Percentiles rank a stretch among this genome's conserved stretches.
These are phyloP conservation scores for Xylaria sp. DNA, from an alignment of 2,329 filamentous ascomycete genomes.

Conservation along the genomic window DNA sequence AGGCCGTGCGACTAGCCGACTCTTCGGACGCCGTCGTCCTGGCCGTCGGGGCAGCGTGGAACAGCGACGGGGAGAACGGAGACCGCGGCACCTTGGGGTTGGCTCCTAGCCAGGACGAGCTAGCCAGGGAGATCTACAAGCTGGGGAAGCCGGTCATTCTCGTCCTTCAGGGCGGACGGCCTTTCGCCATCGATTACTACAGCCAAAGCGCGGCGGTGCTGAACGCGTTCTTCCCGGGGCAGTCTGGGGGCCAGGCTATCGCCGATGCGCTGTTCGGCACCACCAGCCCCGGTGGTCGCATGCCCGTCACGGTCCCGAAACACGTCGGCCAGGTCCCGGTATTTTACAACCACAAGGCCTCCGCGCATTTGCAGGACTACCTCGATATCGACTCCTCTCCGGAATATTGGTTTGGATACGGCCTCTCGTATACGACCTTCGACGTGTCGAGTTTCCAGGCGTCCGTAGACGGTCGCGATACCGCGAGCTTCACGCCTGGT, in stretches of 20 bases:
- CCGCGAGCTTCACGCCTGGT: slow-evolving; percentile 24
- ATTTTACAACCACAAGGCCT: slow-evolving; percentile 41
- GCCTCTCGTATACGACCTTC: slow-evolving; percentile 41
- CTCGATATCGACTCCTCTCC: slow-evolving; percentile 37
- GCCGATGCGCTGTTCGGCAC: slow-evolving; percentile 40
- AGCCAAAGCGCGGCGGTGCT: slow-evolving; percentile 43
- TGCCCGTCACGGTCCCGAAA: slow-evolving; percentile 40
- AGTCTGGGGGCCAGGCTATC: slow-evolving; percentile 40
- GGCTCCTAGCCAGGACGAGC: slow-evolving; percentile 40
- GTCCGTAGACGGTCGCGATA: not conserved
- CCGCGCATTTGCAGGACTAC: slow-evolving; percentile 34
- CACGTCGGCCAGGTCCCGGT: slow-evolving; percentile 41
- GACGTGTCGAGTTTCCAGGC: slow-evolving; percentile 33
- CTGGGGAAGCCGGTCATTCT: slow-evolving; percentile 46
- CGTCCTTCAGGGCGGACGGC: slow-evolving; percentile 45
- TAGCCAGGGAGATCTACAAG: slow-evolving; percentile 42
- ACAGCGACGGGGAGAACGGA: slow-evolving; percentile 47
- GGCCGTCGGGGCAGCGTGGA: slow-evolving; percentile 47
- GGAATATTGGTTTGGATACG: slow-evolving; percentile 41
- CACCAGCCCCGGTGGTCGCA: slow-evolving; percentile 37
- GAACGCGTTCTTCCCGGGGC: slow-evolving; percentile 41
- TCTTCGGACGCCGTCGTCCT: slow-evolving; percentile 44
- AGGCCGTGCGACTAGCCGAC: slow-evolving; percentile 41
- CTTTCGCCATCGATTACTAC: slow-evolving; percentile 46
- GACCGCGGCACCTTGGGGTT: slow-evolving; percentile 44